phyloP scores from a whole-genome alignment of 1,284 basidiomycete species.

The Takashimella koratensis region DNA sequence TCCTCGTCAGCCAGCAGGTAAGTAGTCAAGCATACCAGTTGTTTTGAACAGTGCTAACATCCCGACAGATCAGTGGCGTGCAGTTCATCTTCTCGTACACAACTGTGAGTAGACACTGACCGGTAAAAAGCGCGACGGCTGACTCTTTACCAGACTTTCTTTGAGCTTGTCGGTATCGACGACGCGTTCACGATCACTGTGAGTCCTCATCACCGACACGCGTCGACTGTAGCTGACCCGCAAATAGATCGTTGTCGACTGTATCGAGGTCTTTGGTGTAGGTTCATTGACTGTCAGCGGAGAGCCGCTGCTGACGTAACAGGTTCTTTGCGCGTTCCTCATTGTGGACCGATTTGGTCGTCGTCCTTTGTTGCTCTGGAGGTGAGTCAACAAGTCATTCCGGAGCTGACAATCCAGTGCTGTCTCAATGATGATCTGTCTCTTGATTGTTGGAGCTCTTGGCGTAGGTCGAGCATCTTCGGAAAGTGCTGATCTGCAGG shows the following conservation, averaged over 20 bases:
- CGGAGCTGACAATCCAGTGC: slow-evolving; percentile 18
- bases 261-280: slow-evolving; percentile 49
- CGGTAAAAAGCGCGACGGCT: too few relatives aligned
- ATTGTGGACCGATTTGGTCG: slow-evolving; percentile 52
- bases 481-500: slow-evolving; percentile 3
- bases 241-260: slow-evolving; percentile 42
- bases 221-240: too few relatives aligned
- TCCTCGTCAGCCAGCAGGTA: slow-evolving; percentile 48
- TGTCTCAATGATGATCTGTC: slow-evolving; percentile 49
- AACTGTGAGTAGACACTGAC: slow-evolving; percentile 22
- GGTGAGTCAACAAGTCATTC: slow-evolving; percentile 28
- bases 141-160: slow-evolving; percentile 40
- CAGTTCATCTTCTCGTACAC: slow-evolving; percentile 51
- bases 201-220: too few relatives aligned
- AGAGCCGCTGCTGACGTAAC: not conserved
- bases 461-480: slow-evolving; percentile 15
- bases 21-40: slow-evolving; percentile 42
- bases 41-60: not conserved
- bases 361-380: slow-evolving; percentile 48
- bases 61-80: slow-evolving; percentile 29
- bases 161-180: slow-evolving; percentile 40
- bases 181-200: slow-evolving; percentile 51
- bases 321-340: slow-evolving; percentile 34
- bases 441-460: slow-evolving; percentile 47
- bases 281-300: not conserved